Base-by-base conservation (phyloP, 805 yeast genomes). In the Yamadazyma sp. region DNA sequence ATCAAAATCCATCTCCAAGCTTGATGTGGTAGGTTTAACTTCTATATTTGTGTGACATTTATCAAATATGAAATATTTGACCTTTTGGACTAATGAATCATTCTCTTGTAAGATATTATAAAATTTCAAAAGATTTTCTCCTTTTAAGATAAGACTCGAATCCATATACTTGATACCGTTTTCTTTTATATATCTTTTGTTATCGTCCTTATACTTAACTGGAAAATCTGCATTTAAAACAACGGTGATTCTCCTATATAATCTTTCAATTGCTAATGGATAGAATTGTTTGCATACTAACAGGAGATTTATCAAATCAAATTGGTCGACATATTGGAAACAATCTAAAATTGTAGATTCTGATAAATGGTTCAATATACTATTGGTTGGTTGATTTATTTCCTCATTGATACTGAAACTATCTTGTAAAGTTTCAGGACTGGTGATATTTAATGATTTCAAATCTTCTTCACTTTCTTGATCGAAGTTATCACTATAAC, bases 21-120 rank as follows among this genome's bases (percentile, higher is more conserved):
- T 27, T 9, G 18, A 9, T 14, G 30, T 17, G 10, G 10, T n/a
- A 8, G 16, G 9, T 7, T 29, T 12, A 16, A 21, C 25, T 9
- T 30, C 29, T 3, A 36, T 36, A 27, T 35, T 38, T 9, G 45
- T 24, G 33, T 47, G 39, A 44, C 65, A 59, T 37, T 60, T 60
- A 40, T 60, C 67, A 44, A 62, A 61, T 13, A 59, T 53, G 33
- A 62, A 60, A 35, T 42, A 58, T 38, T 48, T 47, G 33, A 62
- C 43, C 15, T 46, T 44, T 13, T 45, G 50, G 7, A 58, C 31
- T 33, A 57, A 44, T 5, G 21, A 18, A 3, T 44, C 45, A 37
- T 53, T 54, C 5, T 32, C n/a, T 9, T 43, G 35, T 14, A 62
- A 33, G 2, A 55, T 20, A 5, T 39, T 31, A 15, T 55, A 31